Conservation (phyloP, 371 early-diverging fungal genomes). For the Saksenaea oblongispora region DNA sequence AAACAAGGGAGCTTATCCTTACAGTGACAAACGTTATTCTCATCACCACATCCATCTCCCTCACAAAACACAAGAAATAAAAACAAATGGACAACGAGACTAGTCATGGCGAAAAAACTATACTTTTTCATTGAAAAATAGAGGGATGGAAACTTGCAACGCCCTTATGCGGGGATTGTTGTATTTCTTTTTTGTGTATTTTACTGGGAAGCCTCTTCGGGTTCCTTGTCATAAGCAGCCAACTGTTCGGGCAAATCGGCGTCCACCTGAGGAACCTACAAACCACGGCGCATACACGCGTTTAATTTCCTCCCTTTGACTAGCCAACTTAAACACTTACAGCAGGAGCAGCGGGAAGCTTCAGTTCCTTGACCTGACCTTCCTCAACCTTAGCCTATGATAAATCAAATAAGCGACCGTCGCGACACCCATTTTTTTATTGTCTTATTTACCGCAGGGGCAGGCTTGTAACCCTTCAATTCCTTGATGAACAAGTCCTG, state of each 20-base stretch:
- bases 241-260: conserved; percentile 48
- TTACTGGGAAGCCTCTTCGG: conserved; percentile 46
- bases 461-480: conserved; percentile 56
- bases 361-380: conserved; percentile 47
- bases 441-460: conserved; percentile 41
- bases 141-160: too few relatives aligned
- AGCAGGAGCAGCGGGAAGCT: conserved; percentile 52
- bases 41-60: too few relatives aligned
- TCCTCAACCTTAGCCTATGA: conserved; percentile 46
- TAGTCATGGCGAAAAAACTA: too few relatives aligned
- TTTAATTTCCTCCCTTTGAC: neutral
- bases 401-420: neutral
- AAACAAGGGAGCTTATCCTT: too few relatives aligned
- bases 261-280: conserved; percentile 45
- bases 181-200: conserved; percentile 4
- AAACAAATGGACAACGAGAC: too few relatives aligned
- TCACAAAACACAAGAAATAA: too few relatives aligned
- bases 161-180: too few relatives aligned
- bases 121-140: too few relatives aligned
- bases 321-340: conserved; percentile 38
- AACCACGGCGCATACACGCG: neutral
- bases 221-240: conserved; percentile 50
- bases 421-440: neutral
- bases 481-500: conserved; percentile 55
- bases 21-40: too few relatives aligned